Base-by-base conservation (phyloP, 2,329 filamentous ascomycete species). In the Alternaria brassicae region DNA sequence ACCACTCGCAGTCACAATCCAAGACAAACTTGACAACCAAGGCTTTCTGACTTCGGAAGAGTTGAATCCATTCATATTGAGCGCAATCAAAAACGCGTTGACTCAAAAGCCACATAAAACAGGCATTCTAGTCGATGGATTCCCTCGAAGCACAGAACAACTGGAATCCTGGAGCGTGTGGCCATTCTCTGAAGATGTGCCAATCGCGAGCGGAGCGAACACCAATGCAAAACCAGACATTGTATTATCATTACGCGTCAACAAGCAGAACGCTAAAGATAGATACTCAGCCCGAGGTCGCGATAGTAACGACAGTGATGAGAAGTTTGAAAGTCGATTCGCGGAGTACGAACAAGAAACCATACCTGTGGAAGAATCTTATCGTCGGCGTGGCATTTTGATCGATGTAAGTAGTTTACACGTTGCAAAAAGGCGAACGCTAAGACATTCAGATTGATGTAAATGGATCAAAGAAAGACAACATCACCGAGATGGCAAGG, bases 11-110 rank as follows among this genome's bases (percentile, higher is more conserved):
- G 36, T 50, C 10, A 50, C 2, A 7, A 56, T 56, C 36, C 53
- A 50, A 32, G 44, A 56, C n/a, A 56, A 56, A 39, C 44, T 56
- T 3, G 36, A 50, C 4, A 56, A 56, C 2, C 44, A 56, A n/a
- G 53, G 53, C 19, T 50, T 56, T 15, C 4, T 56, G 3, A 50
- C 53, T 2, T 50, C 53, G 0, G 27, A 50, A 45, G 53, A 50
- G 9, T 19, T 56, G 6, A 56, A 42, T 12, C 44, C 44, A 7
- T 56, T 56, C 36, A 50, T 56, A 19, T 25, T 13, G 12, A 36
- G 19, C 25, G 36, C 53, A 0, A 50, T 56, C 19, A 2, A n/a
- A 34, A 27, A 30, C 5, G 44, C 37, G 3, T 27, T 42, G 15
- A 15, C 19, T 2, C 37, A 34, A 25, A 17, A 56, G 6, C 53